A percentile compares a stretch with the other conserved stretches of the same genome.
phyloP scores from a whole-genome alignment of 306 rosid species.

The Argentina anserina region DNA sequence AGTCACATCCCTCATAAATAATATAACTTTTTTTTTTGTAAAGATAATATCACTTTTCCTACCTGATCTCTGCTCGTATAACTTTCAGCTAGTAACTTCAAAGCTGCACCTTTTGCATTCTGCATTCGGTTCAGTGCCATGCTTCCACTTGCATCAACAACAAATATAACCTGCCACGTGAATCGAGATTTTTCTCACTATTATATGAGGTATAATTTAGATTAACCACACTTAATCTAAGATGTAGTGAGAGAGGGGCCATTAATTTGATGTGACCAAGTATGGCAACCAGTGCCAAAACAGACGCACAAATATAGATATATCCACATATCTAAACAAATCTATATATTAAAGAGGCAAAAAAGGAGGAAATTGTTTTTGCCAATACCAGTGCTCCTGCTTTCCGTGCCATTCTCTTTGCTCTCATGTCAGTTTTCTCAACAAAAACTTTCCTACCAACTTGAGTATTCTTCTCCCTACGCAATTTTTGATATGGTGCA shows the following conservation, averaged over 20 bases:
- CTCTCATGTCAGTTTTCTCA: conserved; percentile 93
- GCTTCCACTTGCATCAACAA: conserved; percentile 99
- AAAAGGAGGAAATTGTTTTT: too few species aligned
- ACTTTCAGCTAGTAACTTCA: conserved; percentile 91
- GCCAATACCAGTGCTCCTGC: conserved; percentile 96
- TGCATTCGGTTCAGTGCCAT: conserved; percentile 99
- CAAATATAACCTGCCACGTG: conserved; percentile 79
- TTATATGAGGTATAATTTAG: not conserved
- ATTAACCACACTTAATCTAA: not conserved
- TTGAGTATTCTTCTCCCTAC: conserved; percentile 68
- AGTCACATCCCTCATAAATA: conserved; percentile 8
- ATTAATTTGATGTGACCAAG: not conserved
- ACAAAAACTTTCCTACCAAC: conserved; percentile 80
- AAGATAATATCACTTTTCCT: too few species aligned
- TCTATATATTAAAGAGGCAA: not conserved
- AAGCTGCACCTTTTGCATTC: conserved; percentile 99
- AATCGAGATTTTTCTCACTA: not conserved
- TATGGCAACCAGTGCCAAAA: conserved; percentile 9
- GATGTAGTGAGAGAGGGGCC: not conserved
- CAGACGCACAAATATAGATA: not conserved
- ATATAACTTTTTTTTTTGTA: conserved; percentile 1
- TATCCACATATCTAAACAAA: not conserved
- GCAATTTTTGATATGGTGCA: conserved; percentile 94
- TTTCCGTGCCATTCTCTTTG: conserved; percentile 97
- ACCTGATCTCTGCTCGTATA: conserved; percentile 99